A percentile compares a stretch with the other conserved stretches of the same genome.
phyloP scores from a whole-genome alignment of 441 rosid species.

The Pelargonium australe region DNA sequence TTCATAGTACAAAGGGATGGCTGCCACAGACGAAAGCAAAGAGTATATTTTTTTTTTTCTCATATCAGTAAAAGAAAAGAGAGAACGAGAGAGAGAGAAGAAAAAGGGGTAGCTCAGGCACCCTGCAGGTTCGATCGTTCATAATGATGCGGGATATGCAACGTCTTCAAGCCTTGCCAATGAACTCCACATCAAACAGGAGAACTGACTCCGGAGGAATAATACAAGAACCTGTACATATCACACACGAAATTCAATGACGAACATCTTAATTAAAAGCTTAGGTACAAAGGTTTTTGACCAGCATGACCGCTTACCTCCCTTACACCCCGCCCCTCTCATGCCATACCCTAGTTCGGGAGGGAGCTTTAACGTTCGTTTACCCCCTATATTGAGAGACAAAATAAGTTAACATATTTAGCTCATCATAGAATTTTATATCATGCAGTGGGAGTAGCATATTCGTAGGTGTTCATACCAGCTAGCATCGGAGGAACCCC shows the following conservation, averaged over 20 bases:
- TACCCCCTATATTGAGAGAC: conserved; percentile 49
- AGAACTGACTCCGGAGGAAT: conserved; percentile 84
- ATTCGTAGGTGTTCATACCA: conserved; percentile 30
- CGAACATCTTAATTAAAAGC: not conserved
- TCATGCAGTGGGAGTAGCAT: not conserved
- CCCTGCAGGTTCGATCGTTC: too few relatives aligned
- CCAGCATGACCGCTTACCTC: conserved; percentile 39
- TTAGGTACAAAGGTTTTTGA: not conserved
- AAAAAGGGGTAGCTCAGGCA: too few relatives aligned
- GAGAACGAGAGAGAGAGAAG: too few relatives aligned
- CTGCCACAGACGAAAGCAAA: too few relatives aligned
- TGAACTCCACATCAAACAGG: conserved; percentile 70
- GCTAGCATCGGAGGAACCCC: conserved; percentile 88
- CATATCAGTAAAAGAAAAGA: too few relatives aligned
- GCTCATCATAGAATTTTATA: not conserved
- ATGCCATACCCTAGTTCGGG: conserved; percentile 76
- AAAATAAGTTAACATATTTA: not conserved
- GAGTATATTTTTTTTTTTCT: too few relatives aligned
- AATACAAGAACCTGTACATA: conserved; percentile 67
- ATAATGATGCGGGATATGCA: too few relatives aligned
- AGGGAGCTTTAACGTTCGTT: conserved; percentile 63
- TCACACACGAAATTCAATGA: not conserved
- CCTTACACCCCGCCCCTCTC: conserved; percentile 90
- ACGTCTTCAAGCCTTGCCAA: conserved; percentile 54
- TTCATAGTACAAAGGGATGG: too few relatives aligned